Conservation (phyloP, 176 grass and related monocot species). For the Puccinellia tenuiflora region DNA sequence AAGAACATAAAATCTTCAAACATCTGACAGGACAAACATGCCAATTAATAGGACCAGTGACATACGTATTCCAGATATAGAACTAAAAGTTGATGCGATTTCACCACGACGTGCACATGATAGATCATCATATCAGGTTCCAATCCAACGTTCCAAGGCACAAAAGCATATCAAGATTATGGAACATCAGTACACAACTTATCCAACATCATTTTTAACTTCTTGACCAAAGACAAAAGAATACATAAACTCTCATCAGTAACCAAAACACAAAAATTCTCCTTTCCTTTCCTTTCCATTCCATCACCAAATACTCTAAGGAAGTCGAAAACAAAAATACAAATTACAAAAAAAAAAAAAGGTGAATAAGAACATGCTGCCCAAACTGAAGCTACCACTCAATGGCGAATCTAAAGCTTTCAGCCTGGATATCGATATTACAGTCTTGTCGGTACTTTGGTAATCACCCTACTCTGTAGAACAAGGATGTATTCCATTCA, state of each 20-base stretch:
- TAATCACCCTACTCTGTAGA: neutral
- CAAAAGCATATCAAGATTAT: neutral
- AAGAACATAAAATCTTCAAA: neutral
- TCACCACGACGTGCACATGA: neutral
- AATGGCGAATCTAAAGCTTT: neutral
- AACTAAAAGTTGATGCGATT: neutral
- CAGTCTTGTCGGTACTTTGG: neutral
- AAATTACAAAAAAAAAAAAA: neutral
- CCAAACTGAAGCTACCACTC: neutral
- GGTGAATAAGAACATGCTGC: neutral
- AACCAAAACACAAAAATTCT: neutral
- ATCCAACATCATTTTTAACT: neutral
- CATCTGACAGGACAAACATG: neutral
- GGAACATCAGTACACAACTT: neutral
- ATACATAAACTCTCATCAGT: neutral
- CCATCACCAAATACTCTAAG: neutral
- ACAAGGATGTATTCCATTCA: constrained; percentile 2
- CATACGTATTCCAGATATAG: neutral
- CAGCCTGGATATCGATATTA: neutral
- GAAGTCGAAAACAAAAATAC: neutral
- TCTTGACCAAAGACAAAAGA: neutral
- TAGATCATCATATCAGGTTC: neutral
- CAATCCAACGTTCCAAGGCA: neutral
- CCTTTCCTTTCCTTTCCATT: neutral
- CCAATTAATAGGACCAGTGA: neutral